Conservation (phyloP, 257 asterid genomes). For the Avicennia marina region DNA sequence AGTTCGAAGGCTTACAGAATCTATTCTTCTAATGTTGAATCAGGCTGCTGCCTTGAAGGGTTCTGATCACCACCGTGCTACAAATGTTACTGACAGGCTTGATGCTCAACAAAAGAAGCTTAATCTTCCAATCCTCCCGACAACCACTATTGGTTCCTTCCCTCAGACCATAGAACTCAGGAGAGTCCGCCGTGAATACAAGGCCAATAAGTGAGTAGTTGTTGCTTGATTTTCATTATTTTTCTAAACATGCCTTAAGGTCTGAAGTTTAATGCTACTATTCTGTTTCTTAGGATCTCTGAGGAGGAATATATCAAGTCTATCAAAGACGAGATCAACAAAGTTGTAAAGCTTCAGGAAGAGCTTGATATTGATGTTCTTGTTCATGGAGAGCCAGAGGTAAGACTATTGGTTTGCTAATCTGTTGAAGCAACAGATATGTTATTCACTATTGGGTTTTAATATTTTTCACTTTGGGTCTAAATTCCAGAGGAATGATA, state of each 20-base stretch:
- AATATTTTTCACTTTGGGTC: neutral
- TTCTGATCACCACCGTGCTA: conserved; percentile 77
- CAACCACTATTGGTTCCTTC: conserved; percentile 94
- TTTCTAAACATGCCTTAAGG: neutral
- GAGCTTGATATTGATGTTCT: conserved; percentile 72
- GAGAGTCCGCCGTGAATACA: conserved; percentile 89
- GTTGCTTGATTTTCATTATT: neutral
- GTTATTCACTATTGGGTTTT: neutral
- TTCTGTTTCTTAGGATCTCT: conserved; percentile 37
- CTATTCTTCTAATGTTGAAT: neutral
- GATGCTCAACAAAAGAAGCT: conserved; percentile 80
- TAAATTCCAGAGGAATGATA: conserved; percentile 54
- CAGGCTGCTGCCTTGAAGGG: conserved; percentile 67
- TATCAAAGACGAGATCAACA: conserved; percentile 55
- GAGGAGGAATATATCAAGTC: conserved; percentile 60
- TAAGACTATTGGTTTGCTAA: conserved; percentile 12
- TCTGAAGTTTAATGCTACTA: conserved; percentile 7
- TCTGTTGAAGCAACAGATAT: neutral
- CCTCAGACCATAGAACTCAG: conserved; percentile 84
- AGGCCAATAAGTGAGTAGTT: conserved; percentile 61
- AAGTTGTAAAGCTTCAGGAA: conserved; percentile 71
- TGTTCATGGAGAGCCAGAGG: conserved; percentile 87
- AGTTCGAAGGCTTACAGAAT: conserved; percentile 1
- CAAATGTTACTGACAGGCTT: conserved; percentile 66
- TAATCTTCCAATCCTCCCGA: conserved; percentile 77